Evolutionary conservation across 2,329 filamentous ascomycete genomes (phyloP).

Genomic region (Dendrostoma leiphaemia): DNA sequence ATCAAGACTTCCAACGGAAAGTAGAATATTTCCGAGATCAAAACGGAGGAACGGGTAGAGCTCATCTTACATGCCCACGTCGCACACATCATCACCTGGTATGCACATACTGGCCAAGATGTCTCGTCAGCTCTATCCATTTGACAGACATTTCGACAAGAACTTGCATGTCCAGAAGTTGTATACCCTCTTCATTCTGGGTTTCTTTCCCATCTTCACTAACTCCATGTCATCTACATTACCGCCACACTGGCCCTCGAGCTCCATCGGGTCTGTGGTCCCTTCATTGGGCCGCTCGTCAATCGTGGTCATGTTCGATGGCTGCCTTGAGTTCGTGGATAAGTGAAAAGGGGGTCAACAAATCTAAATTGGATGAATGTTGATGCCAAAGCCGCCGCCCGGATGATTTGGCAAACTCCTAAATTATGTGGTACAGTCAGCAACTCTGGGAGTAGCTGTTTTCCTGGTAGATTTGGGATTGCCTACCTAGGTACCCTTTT

Average conservation of each 20-base stretch:
- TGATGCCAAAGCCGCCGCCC: neutral
- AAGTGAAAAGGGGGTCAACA: no score
- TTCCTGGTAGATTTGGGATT: no score
- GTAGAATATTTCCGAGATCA: neutral
- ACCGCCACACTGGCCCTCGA: neutral
- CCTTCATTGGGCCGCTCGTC: neutral
- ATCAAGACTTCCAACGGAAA: neutral
- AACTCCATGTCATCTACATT: neutral
- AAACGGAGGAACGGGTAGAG: neutral
- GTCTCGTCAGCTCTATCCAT: neutral
- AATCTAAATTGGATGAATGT: no score
- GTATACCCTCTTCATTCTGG: constrained; percentile 1
- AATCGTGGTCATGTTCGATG: neutral
- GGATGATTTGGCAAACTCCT: no score
- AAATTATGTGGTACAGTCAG: no score
- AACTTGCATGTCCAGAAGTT: neutral
- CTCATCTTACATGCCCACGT: neutral
- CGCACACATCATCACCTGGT: constrained; percentile 2
- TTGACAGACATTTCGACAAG: neutral
- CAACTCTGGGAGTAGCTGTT: no score
- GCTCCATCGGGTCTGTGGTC: neutral
- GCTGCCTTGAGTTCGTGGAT: neutral
- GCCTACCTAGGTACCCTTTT: no score
- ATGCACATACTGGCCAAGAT: constrained; percentile 1
- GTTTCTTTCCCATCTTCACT: neutral